These are phyloP conservation scores for Carex scoparia DNA, from an alignment of 176 grass and related monocot species.

Conservation along the genomic window DNA sequence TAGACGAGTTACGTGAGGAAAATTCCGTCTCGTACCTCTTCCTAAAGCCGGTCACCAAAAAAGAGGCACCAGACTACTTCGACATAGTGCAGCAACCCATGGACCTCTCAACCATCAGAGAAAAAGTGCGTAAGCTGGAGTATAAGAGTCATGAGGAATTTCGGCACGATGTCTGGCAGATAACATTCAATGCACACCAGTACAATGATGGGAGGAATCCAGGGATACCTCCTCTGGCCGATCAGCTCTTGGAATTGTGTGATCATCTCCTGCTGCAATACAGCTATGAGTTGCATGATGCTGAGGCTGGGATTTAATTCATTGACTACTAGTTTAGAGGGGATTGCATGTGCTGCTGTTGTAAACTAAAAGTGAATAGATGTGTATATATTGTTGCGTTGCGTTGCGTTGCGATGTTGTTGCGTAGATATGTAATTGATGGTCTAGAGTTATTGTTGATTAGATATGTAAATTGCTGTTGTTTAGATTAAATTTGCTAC, in stretches of 20 bases:
- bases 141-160: conserved; percentile 74
- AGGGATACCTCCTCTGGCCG: conserved; percentile 76
- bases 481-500: neutral
- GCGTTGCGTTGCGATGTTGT: neutral
- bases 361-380: neutral
- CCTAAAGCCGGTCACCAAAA: conserved; percentile 81
- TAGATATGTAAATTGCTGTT: conserved; percentile 13
- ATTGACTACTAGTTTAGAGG: conserved; percentile 20
- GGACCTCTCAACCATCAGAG: conserved; percentile 92
- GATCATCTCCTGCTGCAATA: conserved; percentile 44
- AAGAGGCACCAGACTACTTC: conserved; percentile 81
- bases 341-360: neutral
- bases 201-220: conserved; percentile 66
- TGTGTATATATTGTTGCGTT: conserved; percentile 1
- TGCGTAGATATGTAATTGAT: conserved; percentile 4
- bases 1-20: conserved; percentile 40
- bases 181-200: conserved; percentile 53
- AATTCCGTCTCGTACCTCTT: conserved; percentile 51
- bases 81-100: conserved; percentile 55
- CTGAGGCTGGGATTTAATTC: conserved; percentile 53
- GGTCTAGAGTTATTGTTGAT: neutral
- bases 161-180: conserved; percentile 73
- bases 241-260: conserved; percentile 52
- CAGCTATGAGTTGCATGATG: conserved; percentile 29
- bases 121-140: conserved; percentile 80